Evolutionary conservation across 2,329 filamentous ascomycete genomes (phyloP), one percentile per base, ranked within the genome.

Genomic region (Volutella citrinella): DNA sequence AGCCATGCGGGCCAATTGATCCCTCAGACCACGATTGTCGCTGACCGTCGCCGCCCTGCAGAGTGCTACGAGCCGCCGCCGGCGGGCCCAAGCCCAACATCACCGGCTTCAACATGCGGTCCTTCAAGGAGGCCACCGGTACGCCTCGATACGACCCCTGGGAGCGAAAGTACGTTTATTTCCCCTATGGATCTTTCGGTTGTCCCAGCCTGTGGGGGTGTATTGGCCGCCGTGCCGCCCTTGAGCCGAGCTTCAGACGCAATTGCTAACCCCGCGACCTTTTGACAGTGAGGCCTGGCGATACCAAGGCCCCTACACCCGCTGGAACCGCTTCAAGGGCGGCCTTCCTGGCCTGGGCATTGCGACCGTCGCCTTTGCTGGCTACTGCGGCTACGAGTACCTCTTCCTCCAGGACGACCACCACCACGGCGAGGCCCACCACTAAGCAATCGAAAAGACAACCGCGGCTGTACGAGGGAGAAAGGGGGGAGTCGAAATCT

Each of bases 271-370:
- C n/a, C n/a, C n/a, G n/a, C n/a, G n/a, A n/a, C n/a, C n/a, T n/a
- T n/a, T n/a, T n/a, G n/a, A 46, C 61, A 98, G 93, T 59, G 93
- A 98, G 72, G 78, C 86, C 59, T 98, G 93, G 93, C 79, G 93
- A 66, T 96, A 95, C 73, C 82, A 77, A 21, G 93, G 91, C 45
- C 82, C 79, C 34, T 97, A 96, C 73, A 84, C 82, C 48, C 80
- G 91, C 54, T 85, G 74, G 69, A 95, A 95, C 70, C 84, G 93
- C 53, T 93, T 96, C 73, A 89, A 83, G 70, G 72, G 77, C 55
- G 73, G 80, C 46, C 88, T 98, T 61, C 93, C 93, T 22, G 93
- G 93, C 42, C 75, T 98, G 54, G 93, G 93, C 46, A 95, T 91
- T 52, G 93, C 89, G 19, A 85, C 85, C 6, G 90, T 93, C 40